Evolutionary conservation across 2,329 filamentous ascomycete species (phyloP).

Genomic region (Cercospora beticola): DNA sequence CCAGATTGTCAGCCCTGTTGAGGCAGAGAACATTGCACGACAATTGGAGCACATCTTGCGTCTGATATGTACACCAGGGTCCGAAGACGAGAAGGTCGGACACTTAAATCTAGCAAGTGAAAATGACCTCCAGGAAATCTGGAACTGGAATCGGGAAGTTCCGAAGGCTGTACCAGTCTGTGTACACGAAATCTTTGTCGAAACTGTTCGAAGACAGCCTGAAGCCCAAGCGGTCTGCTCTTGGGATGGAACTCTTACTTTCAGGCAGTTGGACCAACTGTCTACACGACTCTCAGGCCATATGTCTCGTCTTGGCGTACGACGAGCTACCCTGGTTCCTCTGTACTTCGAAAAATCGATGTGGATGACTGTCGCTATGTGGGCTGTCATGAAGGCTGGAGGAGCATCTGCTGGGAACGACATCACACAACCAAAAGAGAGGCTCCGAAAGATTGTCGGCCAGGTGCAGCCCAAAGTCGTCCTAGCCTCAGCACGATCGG

Average conservation of each 20-base stretch:
- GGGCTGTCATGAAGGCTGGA: constrained; percentile 43
- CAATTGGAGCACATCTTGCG: neutral
- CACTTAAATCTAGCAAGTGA: neutral
- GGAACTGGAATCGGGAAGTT: neutral
- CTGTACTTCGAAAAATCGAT: constrained; percentile 24
- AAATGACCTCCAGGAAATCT: neutral
- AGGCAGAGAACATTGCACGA: neutral
- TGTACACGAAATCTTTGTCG: neutral
- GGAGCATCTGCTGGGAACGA: constrained; percentile 42
- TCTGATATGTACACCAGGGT: neutral
- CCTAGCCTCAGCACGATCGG: neutral
- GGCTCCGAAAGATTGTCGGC: neutral
- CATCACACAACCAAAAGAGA: constrained; percentile 26
- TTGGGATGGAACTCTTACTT: neutral
- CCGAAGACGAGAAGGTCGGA: neutral
- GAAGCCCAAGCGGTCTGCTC: neutral
- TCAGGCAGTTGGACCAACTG: neutral
- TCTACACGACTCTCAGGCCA: neutral
- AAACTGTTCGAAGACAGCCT: neutral
- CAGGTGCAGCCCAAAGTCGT: neutral
- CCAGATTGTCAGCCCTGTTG: neutral
- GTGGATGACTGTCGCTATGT: constrained; percentile 40
- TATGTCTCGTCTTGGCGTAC: neutral
- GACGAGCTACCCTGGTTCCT: neutral
- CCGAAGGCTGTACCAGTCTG: neutral